Evolutionary conservation across 495 filamentous ascomycete genomes (phyloP).

Genomic region (Trichodelitschia bisporula): DNA sequence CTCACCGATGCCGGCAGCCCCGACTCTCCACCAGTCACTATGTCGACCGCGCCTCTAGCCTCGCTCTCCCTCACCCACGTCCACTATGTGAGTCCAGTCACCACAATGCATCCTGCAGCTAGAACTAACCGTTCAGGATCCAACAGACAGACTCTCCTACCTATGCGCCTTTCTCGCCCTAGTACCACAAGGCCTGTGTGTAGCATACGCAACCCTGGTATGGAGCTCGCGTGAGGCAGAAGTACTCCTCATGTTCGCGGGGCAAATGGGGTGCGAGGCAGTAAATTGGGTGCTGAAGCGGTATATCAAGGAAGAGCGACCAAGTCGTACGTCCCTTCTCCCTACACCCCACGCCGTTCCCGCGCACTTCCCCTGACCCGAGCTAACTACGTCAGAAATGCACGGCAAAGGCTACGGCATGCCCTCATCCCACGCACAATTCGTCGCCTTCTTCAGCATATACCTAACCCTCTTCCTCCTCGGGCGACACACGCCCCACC

Average conservation of each 20-base stretch:
- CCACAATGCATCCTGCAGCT: neutral
- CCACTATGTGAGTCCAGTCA: conserved; percentile 56
- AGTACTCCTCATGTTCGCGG: conserved; percentile 69
- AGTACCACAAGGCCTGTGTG: conserved; percentile 68
- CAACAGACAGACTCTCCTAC: conserved; percentile 61
- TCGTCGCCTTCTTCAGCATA: conserved; percentile 69
- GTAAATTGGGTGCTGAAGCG: conserved; percentile 79
- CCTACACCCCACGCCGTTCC: neutral
- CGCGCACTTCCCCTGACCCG: conserved; percentile 1
- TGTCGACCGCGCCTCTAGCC: conserved; percentile 42
- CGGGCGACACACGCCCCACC: conserved; percentile 38
- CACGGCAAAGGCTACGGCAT: conserved; percentile 91
- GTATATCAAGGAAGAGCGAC: conserved; percentile 74
- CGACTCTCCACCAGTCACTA: too few species aligned
- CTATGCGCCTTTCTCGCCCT: conserved; percentile 83
- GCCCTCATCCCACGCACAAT: conserved; percentile 96
- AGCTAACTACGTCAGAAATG: conserved; percentile 31
- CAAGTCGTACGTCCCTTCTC: conserved; percentile 29
- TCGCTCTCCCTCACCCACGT: conserved; percentile 89
- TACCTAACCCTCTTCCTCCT: conserved; percentile 63
- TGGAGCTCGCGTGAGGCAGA: conserved; percentile 83
- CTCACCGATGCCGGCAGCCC: too few species aligned
- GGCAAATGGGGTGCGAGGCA: conserved; percentile 84
- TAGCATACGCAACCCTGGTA: conserved; percentile 70
- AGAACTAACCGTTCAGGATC: conserved; percentile 52